phyloP scores from a whole-genome alignment of 2,329 filamentous ascomycete genomes.

The Rhynchosporium secalis region DNA sequence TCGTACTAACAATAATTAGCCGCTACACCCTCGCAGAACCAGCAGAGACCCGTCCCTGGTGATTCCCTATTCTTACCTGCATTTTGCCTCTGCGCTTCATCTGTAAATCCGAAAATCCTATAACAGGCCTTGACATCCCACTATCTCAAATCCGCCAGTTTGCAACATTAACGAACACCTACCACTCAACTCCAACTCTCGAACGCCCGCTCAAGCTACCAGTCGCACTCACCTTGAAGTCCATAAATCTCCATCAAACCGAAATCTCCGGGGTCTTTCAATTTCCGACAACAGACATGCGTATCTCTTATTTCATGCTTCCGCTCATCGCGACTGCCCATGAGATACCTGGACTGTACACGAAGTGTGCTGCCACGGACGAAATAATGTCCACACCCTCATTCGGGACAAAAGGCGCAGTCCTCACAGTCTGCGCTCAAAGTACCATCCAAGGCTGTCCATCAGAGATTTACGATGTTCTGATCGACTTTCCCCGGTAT shows the following conservation, averaged over 20 bases:
- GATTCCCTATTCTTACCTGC: too few relatives aligned
- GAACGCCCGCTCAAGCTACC: too few relatives aligned
- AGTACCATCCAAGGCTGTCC: constrained; percentile 12
- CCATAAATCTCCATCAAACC: background rate
- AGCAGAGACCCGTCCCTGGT: too few relatives aligned
- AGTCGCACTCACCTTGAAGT: background rate
- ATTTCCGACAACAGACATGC: background rate
- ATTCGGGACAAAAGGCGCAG: constrained; percentile 15
- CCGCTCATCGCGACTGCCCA: background rate
- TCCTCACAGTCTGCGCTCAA: constrained; percentile 22
- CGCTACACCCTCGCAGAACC: too few relatives aligned
- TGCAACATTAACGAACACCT: too few relatives aligned
- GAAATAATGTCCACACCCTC: constrained; percentile 20
- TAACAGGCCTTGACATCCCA: too few relatives aligned
- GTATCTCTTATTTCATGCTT: background rate
- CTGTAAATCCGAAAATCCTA: too few relatives aligned
- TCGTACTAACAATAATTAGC: too few relatives aligned
- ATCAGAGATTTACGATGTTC: constrained; percentile 14
- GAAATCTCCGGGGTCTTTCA: background rate
- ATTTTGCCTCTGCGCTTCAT: too few relatives aligned
- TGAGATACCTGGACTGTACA: constrained; percentile 5
- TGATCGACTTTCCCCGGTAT: constrained; percentile 18
- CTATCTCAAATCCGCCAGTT: too few relatives aligned
- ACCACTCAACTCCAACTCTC: too few relatives aligned
- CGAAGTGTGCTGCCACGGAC: constrained; percentile 10